phyloP scores from a whole-genome alignment of 192 early-diverging fungal genomes.

The Gamsiella multidivaricata region DNA sequence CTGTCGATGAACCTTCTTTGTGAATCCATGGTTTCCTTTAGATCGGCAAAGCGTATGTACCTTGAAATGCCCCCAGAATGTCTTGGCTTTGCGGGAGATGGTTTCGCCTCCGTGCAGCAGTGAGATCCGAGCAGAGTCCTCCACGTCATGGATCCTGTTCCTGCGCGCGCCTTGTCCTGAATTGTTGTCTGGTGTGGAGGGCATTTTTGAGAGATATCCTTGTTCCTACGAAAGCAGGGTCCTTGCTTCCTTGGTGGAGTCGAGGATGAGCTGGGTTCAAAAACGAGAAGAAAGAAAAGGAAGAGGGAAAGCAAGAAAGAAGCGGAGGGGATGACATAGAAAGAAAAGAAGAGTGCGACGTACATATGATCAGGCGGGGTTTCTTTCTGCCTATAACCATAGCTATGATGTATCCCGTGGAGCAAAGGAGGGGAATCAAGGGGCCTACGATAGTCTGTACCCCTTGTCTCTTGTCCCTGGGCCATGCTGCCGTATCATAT shows the following conservation, averaged over 20 bases:
- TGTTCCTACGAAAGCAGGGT: neutral
- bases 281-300: neutral
- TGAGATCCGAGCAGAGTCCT: conserved; percentile 24
- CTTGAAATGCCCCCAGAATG: conserved; percentile 30
- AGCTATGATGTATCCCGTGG: no score
- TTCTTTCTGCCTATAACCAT: neutral
- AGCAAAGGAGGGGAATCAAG: no score
- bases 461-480: no score
- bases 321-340: neutral
- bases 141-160: conserved; percentile 30
- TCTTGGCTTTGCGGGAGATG: conserved; percentile 18
- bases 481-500: no score
- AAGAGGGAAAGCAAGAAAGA: neutral
- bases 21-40: neutral
- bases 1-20: no score
- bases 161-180: conserved; percentile 7
- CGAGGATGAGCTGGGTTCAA: neutral
- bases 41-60: conserved; percentile 3
- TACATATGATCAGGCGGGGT: neutral
- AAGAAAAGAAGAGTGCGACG: neutral
- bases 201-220: neutral
- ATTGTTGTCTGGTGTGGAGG: neutral
- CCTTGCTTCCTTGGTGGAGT: neutral
- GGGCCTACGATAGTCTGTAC: no score
- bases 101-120: conserved; percentile 30